These are phyloP conservation scores for Rhizomucor miehei DNA, from an alignment of 371 early-diverging fungal species.

Conservation along the genomic window DNA sequence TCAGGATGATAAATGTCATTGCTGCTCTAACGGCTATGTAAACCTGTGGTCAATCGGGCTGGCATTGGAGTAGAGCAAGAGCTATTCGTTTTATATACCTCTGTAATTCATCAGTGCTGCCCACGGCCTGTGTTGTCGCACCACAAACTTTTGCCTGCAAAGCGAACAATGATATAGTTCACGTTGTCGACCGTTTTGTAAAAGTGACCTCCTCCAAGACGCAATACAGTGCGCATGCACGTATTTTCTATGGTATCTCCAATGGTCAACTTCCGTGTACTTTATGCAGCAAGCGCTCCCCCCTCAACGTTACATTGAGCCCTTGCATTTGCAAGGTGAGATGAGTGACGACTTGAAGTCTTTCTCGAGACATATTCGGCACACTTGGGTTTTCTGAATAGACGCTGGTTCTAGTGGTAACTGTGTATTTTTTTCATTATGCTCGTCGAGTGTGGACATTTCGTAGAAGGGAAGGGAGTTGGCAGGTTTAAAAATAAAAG, in stretches of 20 bases:
- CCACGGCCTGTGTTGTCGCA: slow-evolving; percentile 25
- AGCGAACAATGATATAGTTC: slow-evolving; percentile 40
- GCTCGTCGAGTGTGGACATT: no score
- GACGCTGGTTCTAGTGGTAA: neutral
- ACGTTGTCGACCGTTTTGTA: slow-evolving; percentile 23
- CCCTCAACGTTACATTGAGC: slow-evolving; percentile 41
- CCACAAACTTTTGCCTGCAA: slow-evolving; percentile 24
- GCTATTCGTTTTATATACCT: slow-evolving; percentile 18
- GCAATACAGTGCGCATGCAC: slow-evolving; percentile 57
- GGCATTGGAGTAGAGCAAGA: neutral
- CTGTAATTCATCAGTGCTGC: slow-evolving; percentile 26
- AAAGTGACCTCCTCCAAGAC: slow-evolving; percentile 45
- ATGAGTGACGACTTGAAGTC: slow-evolving; percentile 41
- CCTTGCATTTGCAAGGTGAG: slow-evolving; percentile 58
- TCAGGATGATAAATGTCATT: slow-evolving; percentile 29
- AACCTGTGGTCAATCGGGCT: slow-evolving; percentile 1
- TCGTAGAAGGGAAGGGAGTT: no score
- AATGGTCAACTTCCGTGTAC: neutral
- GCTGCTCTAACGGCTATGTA: slow-evolving; percentile 23
- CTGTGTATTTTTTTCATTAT: no score
- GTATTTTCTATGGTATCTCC: slow-evolving; percentile 40
- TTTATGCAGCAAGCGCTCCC: neutral
- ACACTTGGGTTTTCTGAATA: slow-evolving; percentile 14
- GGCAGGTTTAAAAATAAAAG: no score
- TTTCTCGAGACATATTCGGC: slow-evolving; percentile 55